A percentile compares a stretch with the other conserved stretches of the same genome.
phyloP scores from a whole-genome alignment of 495 filamentous ascomycete species.

The Tuber melanosporum region DNA sequence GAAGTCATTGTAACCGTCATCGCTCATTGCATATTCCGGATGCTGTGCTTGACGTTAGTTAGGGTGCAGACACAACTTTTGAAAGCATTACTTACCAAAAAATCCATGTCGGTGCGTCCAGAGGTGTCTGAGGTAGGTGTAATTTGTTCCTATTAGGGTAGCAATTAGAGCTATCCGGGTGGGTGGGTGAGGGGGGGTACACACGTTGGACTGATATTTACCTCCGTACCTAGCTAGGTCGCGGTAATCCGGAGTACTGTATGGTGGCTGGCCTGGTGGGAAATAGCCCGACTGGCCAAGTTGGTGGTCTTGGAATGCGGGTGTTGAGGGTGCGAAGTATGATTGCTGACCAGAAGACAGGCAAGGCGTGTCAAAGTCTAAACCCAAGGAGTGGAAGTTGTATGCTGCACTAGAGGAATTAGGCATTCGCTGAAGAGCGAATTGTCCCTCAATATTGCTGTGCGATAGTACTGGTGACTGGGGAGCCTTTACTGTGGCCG shows the following conservation, averaged over 20 bases:
- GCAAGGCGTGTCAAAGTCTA: not conserved
- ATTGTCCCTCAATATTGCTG: conserved; percentile 19
- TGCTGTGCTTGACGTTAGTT: not conserved
- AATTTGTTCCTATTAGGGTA: not conserved
- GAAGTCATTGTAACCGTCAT: not conserved
- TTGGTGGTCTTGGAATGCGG: not conserved
- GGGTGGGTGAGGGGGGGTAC: conserved; percentile 12
- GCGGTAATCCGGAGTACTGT: conserved; percentile 8
- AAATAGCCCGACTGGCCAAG: conserved; percentile 4
- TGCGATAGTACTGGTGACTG: conserved; percentile 17
- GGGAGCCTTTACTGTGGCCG: conserved; percentile 24
- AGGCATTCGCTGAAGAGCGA: not conserved
- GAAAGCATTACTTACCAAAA: not conserved
- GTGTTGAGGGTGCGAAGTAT: conserved; percentile 4
- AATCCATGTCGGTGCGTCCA: not conserved
- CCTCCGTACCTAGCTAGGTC: conserved; percentile 11
- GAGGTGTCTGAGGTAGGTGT: not conserved
- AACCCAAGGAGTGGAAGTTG: conserved; percentile 6
- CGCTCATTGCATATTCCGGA: conserved; percentile 1
- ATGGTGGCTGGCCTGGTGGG: not conserved
- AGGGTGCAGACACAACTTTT: not conserved
- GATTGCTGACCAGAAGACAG: conserved; percentile 14
- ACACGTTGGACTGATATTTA: conserved; percentile 34
- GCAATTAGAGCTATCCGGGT: not conserved
- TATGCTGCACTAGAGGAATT: not conserved